phyloP scores from a whole-genome alignment of 352 stramenopile genomes.

The Pythium coloratum region DNA sequence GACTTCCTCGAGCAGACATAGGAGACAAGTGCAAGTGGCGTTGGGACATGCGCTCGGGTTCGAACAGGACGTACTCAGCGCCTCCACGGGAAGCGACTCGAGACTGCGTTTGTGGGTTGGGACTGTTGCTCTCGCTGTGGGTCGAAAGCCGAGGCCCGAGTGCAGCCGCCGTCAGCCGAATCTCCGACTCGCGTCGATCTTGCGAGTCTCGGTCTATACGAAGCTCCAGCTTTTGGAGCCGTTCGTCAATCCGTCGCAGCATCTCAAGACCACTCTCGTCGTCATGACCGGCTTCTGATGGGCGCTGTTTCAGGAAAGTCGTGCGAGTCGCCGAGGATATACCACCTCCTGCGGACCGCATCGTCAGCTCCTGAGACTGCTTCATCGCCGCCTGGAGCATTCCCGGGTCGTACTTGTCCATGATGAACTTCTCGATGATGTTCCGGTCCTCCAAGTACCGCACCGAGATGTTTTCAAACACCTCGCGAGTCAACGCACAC shows the following conservation, averaged over 20 bases:
- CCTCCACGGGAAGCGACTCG: neutral
- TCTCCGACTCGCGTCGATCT: slow-evolving; percentile 53
- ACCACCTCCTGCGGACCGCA: slow-evolving; percentile 29
- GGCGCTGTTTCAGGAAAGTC: slow-evolving; percentile 6
- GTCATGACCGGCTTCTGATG: slow-evolving; percentile 1
- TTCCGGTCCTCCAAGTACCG: slow-evolving; percentile 75
- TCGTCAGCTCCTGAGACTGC: slow-evolving; percentile 67
- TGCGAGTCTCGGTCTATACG: slow-evolving; percentile 48
- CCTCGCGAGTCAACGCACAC: slow-evolving; percentile 68
- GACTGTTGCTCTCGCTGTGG: slow-evolving; percentile 6
- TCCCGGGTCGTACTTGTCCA: slow-evolving; percentile 77
- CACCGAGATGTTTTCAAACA: slow-evolving; percentile 75
- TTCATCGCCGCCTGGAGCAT: slow-evolving; percentile 80
- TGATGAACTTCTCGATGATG: slow-evolving; percentile 86
- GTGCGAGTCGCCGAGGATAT: neutral
- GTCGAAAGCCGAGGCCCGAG: slow-evolving; percentile 4
- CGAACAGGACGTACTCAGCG: slow-evolving; percentile 40
- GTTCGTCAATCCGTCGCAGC: slow-evolving; percentile 50
- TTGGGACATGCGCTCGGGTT: slow-evolving; percentile 67
- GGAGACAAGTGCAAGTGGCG: slow-evolving; percentile 40
- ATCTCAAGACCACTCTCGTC: slow-evolving; percentile 23
- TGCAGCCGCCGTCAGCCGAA: slow-evolving; percentile 14
- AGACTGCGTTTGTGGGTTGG: neutral
- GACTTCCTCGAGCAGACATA: slow-evolving; percentile 13
- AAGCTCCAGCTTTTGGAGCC: slow-evolving; percentile 47